Conservation (phyloP, 352 stramenopile species). For the Blastocystis sp. region DNA sequence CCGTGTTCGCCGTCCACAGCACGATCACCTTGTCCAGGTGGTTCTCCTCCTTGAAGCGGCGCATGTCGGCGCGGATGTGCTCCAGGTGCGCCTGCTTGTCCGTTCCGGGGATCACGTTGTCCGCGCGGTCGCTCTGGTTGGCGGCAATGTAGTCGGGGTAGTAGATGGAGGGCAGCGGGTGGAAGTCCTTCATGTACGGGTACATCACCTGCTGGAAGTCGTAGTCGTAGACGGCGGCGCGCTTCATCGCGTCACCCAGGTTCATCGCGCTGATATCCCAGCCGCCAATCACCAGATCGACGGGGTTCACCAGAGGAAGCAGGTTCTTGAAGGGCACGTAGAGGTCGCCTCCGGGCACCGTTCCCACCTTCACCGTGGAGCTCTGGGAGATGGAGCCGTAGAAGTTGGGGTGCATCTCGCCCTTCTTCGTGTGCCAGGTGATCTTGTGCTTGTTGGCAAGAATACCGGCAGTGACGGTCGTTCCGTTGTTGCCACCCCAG, state of each 20-base stretch:
- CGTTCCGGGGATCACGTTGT: slow-evolving; percentile 91
- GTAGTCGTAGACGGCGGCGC: slow-evolving; percentile 88
- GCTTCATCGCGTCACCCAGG: slow-evolving; percentile 92
- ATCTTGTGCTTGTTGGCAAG: slow-evolving; percentile 92
- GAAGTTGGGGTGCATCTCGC: slow-evolving; percentile 88
- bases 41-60: slow-evolving; percentile 90
- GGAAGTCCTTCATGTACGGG: slow-evolving; percentile 91
- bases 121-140: slow-evolving; percentile 93
- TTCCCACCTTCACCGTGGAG: slow-evolving; percentile 91
- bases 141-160: slow-evolving; percentile 98
- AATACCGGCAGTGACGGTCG: slow-evolving; percentile 85
- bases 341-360: slow-evolving; percentile 84
- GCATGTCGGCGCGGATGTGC: slow-evolving; percentile 84
- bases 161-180: slow-evolving; percentile 92
- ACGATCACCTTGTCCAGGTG: slow-evolving; percentile 93
- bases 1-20: slow-evolving; percentile 98
- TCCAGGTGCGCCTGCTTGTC: slow-evolving; percentile 85
- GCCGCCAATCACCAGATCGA: slow-evolving; percentile 93
- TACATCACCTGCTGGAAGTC: slow-evolving; percentile 93
- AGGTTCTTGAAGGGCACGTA: slow-evolving; percentile 95
- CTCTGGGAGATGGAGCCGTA: slow-evolving; percentile 93
- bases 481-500: slow-evolving; percentile 97
- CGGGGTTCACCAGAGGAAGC: slow-evolving; percentile 93
- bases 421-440: slow-evolving; percentile 94
- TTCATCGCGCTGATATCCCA: slow-evolving; percentile 97